These are phyloP conservation scores for Abrus precatorius DNA, from an alignment of 306 rosid genomes.

Conservation along the genomic window DNA sequence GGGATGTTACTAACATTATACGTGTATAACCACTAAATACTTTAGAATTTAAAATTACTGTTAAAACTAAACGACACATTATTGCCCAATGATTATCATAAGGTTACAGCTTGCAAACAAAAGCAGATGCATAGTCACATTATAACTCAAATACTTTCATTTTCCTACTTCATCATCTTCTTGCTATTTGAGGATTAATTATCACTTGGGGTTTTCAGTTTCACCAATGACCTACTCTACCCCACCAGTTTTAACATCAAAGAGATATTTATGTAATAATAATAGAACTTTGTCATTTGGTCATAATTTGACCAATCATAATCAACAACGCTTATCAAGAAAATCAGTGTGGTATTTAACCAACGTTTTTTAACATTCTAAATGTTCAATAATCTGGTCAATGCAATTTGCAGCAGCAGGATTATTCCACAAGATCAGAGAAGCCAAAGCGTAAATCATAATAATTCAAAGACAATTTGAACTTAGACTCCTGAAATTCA, in stretches of 20 bases:
- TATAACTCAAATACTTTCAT: not conserved
- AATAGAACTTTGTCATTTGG: not conserved
- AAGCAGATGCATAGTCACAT: not conserved
- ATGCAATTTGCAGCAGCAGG: not conserved
- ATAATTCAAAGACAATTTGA: not conserved
- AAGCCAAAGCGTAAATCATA: not conserved
- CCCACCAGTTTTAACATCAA: not conserved
- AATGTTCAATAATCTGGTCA: constrained; percentile 7
- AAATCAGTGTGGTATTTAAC: not conserved
- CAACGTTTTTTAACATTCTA: constrained; percentile 4
- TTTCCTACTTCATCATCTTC: constrained; percentile 1
- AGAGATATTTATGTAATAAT: too few relatives aligned
- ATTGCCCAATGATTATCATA: not conserved
- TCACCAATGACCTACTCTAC: not conserved
- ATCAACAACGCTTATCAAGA: not conserved
- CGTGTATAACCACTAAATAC: not conserved
- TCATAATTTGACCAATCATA: not conserved
- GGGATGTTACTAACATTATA: not conserved
- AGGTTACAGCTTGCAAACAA: not conserved
- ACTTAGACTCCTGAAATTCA: not conserved
- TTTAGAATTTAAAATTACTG: not conserved
- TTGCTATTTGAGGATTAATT: not conserved
- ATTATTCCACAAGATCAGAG: not conserved
- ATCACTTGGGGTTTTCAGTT: too few relatives aligned
- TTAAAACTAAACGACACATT: not conserved